Base-by-base conservation (phyloP, 352 stramenopile species). In the Thraustochytrium sp. region DNA sequence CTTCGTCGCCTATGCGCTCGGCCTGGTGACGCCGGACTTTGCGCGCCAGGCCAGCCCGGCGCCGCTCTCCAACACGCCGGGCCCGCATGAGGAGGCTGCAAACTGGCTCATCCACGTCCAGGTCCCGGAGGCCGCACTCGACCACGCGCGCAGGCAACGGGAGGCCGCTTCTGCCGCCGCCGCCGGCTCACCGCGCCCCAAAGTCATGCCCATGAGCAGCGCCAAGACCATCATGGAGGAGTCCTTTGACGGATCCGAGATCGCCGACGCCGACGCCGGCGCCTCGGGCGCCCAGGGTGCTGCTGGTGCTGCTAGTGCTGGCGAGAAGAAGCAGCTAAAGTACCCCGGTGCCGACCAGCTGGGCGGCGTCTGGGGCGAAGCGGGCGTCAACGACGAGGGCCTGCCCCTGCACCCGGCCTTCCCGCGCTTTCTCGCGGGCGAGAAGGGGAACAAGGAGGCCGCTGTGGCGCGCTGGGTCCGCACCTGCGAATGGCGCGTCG, bases 381-480 rank as follows among this genome's bases (percentile, higher is more conserved):
- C 18, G 21, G 68, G 68, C 51, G 68, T 80, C 36, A 61, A 84
- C 26, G 61, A 76, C 0, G 56, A 78, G 16, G 75, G 75, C 36
- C 13, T 78, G 18, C 75, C 75, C 3, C 85, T 64, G 40, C 75
- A 84, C 37, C 75, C 75, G 18, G 75, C 75, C 42, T 84, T 84
- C 42, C 3, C 11, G 2, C 75, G 75, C 29, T 85, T 85, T 38
- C 42, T 85, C 3, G 56, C 61, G 9, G 82, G 72, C 23, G 82
- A 85, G 86, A 85, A 85, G 29, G 76, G 76, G 4, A 63, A 85
- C 48, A 72, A 65, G 72, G 76, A 75, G 34, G 77, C 61, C 0
- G 82, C 82, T 31, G 53, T 54, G n/a, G 56, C 26, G 11, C 72
- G 82, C 16, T 85, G 82, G 82, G 36, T 59, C 23, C 46, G 54